Evolutionary conservation across 2,329 filamentous ascomycete species (phyloP), one percentile per base, ranked within the genome.

Genomic region (Diaporthe nobilis): DNA sequence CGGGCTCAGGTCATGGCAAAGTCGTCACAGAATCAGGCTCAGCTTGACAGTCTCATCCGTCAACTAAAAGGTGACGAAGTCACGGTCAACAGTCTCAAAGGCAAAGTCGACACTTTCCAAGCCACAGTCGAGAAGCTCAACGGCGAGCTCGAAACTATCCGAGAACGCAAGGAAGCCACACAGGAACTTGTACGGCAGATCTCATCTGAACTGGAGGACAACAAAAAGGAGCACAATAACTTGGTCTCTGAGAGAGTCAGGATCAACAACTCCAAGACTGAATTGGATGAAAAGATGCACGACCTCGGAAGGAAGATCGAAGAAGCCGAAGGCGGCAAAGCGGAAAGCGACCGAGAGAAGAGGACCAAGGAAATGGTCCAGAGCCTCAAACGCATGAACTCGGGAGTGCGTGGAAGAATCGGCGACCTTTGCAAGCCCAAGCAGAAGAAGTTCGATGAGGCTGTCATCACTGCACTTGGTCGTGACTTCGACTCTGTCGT

Each of bases 381-480:
- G 15, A 93, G 94, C 44, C 88, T 99, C 80, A 98, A 98, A 84
- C 93, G 95, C 71, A 94, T 98, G 78, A 98, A 95, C 80, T 95
- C 95, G 1, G 96, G 96, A 63, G 96, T 99, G 60, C 94, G 94
- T 79, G 97, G 97, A 28, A 93, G 96, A 61, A 91, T 98, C 61
- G 95, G 95, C 77, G 95, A 98, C 78, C 90, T 99, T 57, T 98
- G 97, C 86, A 96, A 95, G 79, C 96, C 97, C 1, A 98, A 98
- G 84, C 95, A 98, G 86, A 98, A 98, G 85, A 98, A 98, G 83
- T 99, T 93, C 81, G 94, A 97, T 78, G 95, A 97, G 79, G 97
- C 97, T 61, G 94, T 99, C 78, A 95, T 95, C 80, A 97, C 95
- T 31, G 95, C 98, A 9, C 90, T 99, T 5, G 97, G 97, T 70